phyloP scores from a whole-genome alignment of 495 filamentous ascomycete species.

The Parathielavia appendiculata region DNA sequence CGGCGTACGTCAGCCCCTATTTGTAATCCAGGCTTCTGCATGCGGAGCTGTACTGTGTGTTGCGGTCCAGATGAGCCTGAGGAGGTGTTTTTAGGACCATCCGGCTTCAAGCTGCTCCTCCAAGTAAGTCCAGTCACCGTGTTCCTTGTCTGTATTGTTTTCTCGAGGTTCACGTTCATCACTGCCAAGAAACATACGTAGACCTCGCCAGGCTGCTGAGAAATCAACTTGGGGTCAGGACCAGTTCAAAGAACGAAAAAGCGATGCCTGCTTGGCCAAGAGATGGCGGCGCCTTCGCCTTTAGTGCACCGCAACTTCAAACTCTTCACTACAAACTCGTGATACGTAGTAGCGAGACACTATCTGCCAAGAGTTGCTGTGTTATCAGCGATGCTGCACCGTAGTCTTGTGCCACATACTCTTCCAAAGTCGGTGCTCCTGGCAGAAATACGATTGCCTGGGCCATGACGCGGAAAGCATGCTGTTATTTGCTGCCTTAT shows the following conservation, averaged over 20 bases:
- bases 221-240: background rate
- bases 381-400: constrained; percentile 10
- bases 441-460: constrained; percentile 1
- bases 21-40: too few species aligned
- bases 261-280: constrained; percentile 31
- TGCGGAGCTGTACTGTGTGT: too few species aligned
- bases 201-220: constrained; percentile 7
- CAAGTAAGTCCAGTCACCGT: too few species aligned
- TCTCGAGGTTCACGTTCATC: background rate
- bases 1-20: too few species aligned
- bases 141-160: background rate
- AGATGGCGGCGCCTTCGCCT: background rate
- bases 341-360: background rate
- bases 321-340: background rate
- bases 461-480: background rate
- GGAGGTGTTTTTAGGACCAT: background rate
- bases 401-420: constrained; percentile 17
- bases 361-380: constrained; percentile 16
- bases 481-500: background rate
- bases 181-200: constrained; percentile 14
- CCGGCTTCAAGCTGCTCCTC: constrained; percentile 10
- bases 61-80: too few species aligned
- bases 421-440: background rate
- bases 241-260: background rate
- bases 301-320: background rate